Conservation (phyloP, 257 asterid genomes). For the Capsicum baccatum region DNA sequence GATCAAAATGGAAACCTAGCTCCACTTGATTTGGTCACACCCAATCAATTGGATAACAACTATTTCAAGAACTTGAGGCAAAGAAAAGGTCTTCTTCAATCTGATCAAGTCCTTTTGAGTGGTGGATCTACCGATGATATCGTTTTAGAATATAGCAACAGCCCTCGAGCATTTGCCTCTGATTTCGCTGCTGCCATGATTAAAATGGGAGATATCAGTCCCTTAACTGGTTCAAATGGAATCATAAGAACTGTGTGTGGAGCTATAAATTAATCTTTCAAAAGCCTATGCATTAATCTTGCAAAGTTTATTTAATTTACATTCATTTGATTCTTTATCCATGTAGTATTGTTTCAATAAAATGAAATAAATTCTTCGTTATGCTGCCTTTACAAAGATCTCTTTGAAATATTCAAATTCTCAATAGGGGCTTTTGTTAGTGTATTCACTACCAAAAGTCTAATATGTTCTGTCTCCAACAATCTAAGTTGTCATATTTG, state of each 20-base stretch:
- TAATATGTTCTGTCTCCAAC: no score
- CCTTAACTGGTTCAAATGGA: slow-evolving; percentile 31
- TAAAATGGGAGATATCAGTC: slow-evolving; percentile 49
- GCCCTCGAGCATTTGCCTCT: slow-evolving; percentile 32
- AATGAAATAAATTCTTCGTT: neutral
- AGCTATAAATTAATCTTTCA: slow-evolving; percentile 32
- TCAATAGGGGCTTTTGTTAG: no score
- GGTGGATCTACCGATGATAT: neutral
- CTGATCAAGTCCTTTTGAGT: slow-evolving; percentile 38
- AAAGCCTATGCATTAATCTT: neutral
- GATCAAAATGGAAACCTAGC: slow-evolving; percentile 48
- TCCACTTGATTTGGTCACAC: slow-evolving; percentile 58
- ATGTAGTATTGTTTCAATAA: neutral
- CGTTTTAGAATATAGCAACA: slow-evolving; percentile 15
- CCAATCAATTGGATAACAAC: slow-evolving; percentile 52
- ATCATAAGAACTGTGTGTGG: slow-evolving; percentile 32
- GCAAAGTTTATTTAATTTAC: neutral
- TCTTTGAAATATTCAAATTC: no score
- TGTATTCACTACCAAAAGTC: no score
- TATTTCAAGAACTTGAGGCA: slow-evolving; percentile 43
- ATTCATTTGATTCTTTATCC: neutral
- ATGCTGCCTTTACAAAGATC: no score
- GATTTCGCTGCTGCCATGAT: slow-evolving; percentile 56
- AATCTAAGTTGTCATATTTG: no score
- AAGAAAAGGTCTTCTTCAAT: slow-evolving; percentile 51